These are phyloP conservation scores for Triticum urartu DNA, from an alignment of 176 grass and related monocot genomes.

Conservation along the genomic window DNA sequence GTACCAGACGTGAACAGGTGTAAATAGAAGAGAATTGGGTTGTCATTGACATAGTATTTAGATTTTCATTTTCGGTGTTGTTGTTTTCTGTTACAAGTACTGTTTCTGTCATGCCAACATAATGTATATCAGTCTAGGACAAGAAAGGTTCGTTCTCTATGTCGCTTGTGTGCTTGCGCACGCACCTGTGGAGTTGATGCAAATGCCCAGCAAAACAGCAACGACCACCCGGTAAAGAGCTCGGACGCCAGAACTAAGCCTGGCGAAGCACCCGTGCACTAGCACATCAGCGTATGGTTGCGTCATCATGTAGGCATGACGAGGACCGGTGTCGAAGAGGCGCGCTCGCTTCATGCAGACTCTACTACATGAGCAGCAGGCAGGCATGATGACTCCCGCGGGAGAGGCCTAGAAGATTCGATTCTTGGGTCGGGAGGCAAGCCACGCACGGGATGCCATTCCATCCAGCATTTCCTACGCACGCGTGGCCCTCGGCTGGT, in stretches of 20 bases:
- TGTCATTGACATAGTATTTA: not conserved
- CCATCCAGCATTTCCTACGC: not conserved
- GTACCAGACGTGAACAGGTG: not conserved
- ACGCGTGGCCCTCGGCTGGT: not conserved
- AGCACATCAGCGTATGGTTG: too few species aligned
- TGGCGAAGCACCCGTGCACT: too few species aligned
- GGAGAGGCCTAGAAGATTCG: not conserved
- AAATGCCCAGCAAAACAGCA: too few species aligned
- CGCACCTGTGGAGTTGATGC: too few species aligned
- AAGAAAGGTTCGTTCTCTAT: not conserved
- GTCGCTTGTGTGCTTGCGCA: too few species aligned
- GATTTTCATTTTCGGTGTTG: not conserved
- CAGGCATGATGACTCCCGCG: not conserved
- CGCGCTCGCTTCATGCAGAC: not conserved
- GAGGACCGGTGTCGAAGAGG: not conserved
- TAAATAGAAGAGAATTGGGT: not conserved
- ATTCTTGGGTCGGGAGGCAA: not conserved
- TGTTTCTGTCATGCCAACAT: not conserved
- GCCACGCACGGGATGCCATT: not conserved
- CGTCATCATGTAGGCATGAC: too few species aligned
- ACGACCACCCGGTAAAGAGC: too few species aligned
- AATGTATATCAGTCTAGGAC: not conserved
- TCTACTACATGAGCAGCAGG: not conserved
- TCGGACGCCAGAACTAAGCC: too few species aligned
- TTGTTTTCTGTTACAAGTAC: not conserved